Conservation (phyloP, 768 basidiomycete genomes). For the Leccinellum rugosiceps region DNA sequence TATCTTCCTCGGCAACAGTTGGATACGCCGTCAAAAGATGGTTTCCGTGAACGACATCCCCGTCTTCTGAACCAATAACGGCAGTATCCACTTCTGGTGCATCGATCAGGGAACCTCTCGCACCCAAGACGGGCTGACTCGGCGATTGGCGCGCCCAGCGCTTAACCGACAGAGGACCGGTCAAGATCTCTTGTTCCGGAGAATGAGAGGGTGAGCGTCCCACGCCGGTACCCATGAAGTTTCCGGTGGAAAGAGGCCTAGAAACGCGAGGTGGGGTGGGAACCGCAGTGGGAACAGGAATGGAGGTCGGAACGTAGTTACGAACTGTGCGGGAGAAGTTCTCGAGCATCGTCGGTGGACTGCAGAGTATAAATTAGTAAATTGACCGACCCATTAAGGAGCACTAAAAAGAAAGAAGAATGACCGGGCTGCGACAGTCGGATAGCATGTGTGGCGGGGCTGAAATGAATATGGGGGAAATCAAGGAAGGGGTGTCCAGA, state of each 20-base stretch:
- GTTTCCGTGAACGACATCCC: slow-evolving; percentile 13
- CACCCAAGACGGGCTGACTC: slow-evolving; percentile 6
- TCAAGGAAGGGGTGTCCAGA: slow-evolving; percentile 3
- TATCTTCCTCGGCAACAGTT: slow-evolving; percentile 30
- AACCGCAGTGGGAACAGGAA: slow-evolving; percentile 44
- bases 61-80: slow-evolving; percentile 23
- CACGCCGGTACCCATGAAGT: slow-evolving; percentile 33
- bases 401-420: not conserved
- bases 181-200: slow-evolving; percentile 9
- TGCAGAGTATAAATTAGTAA: slow-evolving; percentile 23
- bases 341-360: slow-evolving; percentile 50
- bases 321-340: slow-evolving; percentile 51
- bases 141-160: slow-evolving; percentile 8
- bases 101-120: slow-evolving; percentile 3
- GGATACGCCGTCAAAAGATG: slow-evolving; percentile 26
- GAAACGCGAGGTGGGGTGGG: slow-evolving; percentile 51
- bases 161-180: slow-evolving; percentile 9
- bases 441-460: slow-evolving; percentile 21
- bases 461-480: slow-evolving; percentile 12
- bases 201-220: slow-evolving; percentile 12
- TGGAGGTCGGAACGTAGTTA: slow-evolving; percentile 51
- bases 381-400: not conserved
- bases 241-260: slow-evolving; percentile 46
- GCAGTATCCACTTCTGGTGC: slow-evolving; percentile 14
- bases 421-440: not conserved